phyloP scores from a whole-genome alignment of 345 rosid genomes.

The Eucalyptus tenuipes region DNA sequence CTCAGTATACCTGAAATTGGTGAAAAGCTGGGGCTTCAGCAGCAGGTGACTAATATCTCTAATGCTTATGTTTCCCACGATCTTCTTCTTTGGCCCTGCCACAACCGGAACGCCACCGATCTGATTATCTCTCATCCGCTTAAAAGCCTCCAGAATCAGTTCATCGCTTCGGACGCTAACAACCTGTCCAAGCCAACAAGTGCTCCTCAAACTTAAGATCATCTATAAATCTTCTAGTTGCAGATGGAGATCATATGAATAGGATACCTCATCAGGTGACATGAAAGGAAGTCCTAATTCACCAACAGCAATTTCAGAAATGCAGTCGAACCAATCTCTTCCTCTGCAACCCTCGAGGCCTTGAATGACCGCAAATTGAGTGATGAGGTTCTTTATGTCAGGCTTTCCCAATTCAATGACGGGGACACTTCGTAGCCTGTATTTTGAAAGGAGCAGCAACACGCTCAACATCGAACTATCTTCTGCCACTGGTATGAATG shows the following conservation, averaged over 20 bases:
- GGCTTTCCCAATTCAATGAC: conserved; percentile 61
- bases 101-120: conserved; percentile 85
- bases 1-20: conserved; percentile 55
- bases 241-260: background rate
- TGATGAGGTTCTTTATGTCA: conserved; percentile 62
- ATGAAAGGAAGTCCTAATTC: conserved; percentile 86
- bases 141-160: conserved; percentile 75
- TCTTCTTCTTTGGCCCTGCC: conserved; percentile 27
- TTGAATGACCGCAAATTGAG: conserved; percentile 74
- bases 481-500: conserved; percentile 64
- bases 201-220: background rate
- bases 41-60: conserved; percentile 67
- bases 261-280: conserved; percentile 43
- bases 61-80: conserved; percentile 38
- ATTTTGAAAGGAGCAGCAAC: conserved; percentile 67
- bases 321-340: conserved; percentile 88
- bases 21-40: conserved; percentile 66
- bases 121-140: conserved; percentile 56
- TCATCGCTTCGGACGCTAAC: conserved; percentile 45
- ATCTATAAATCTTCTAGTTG: background rate
- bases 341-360: conserved; percentile 80
- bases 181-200: conserved; percentile 26
- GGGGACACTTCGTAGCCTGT: conserved; percentile 71
- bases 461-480: conserved; percentile 82
- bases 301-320: conserved; percentile 43